These are phyloP conservation scores for Xylaria acuta DNA, from an alignment of 495 filamentous ascomycete genomes.

Conservation along the genomic window DNA sequence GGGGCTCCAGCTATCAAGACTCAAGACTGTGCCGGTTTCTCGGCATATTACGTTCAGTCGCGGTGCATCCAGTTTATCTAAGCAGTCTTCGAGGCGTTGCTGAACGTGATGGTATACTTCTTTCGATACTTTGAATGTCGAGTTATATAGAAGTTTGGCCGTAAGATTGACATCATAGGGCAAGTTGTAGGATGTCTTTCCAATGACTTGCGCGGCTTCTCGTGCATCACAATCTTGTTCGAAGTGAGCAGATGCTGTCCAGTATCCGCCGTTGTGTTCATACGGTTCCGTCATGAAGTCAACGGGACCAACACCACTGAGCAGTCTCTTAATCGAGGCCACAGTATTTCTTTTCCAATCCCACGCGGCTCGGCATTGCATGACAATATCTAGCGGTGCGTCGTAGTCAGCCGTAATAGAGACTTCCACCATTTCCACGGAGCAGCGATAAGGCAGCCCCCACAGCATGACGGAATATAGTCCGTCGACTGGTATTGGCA, in stretches of 20 bases:
- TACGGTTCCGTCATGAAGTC: conserved; percentile 1
- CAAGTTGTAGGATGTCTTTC: neutral
- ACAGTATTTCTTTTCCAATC: neutral
- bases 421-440: neutral
- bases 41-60: neutral
- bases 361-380: neutral
- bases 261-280: neutral
- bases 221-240: conserved; percentile 2
- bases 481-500: neutral
- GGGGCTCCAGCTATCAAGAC: conserved; percentile 1
- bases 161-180: neutral
- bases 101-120: conserved; percentile 9
- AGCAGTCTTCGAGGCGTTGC: neutral
- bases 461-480: neutral
- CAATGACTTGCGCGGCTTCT: neutral
- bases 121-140: conserved; percentile 14
- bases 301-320: neutral
- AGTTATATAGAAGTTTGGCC: neutral
- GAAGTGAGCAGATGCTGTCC: neutral
- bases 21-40: neutral
- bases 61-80: neutral
- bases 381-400: neutral
- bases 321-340: neutral
- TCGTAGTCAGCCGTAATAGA: neutral
- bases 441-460: conserved; percentile 1